A percentile compares a stretch with the other conserved stretches of the same genome.
These are phyloP conservation scores for Diplodia seriata DNA, from an alignment of 2,329 filamentous ascomycete species.

Conservation along the genomic window DNA sequence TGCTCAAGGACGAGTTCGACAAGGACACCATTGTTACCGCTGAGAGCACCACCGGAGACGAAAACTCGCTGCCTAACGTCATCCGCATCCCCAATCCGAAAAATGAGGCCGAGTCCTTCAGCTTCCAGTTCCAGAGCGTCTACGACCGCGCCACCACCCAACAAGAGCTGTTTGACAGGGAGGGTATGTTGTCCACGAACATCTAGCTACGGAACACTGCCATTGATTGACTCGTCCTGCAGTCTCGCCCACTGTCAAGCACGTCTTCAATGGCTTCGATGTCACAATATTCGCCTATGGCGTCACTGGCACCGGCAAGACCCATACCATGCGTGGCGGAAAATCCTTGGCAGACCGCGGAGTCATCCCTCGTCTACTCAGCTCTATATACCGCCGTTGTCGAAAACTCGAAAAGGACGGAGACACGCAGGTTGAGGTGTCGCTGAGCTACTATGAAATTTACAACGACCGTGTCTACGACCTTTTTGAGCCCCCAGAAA, in stretches of 20 bases:
- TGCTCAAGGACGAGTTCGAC: constrained; percentile 84
- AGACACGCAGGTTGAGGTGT: constrained; percentile 73
- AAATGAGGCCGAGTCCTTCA: constrained; percentile 88
- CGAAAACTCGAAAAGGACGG: constrained; percentile 88
- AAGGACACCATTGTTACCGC: constrained; percentile 84
- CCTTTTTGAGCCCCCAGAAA: constrained; percentile 85
- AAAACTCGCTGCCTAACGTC: constrained; percentile 62
- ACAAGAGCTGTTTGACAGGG: constrained; percentile 84
- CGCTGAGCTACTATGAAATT: constrained; percentile 92
- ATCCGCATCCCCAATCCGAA: constrained; percentile 93
- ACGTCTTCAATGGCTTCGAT: constrained; percentile 87
- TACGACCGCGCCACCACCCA: constrained; percentile 83
- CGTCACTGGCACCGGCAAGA: constrained; percentile 92
- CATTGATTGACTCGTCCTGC: constrained; percentile 26
- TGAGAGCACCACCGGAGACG: constrained; percentile 51
- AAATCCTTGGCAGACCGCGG: constrained; percentile 85
- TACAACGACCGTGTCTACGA: constrained; percentile 97
- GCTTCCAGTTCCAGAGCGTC: constrained; percentile 92
- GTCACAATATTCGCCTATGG: constrained; percentile 93
- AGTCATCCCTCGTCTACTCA: constrained; percentile 84
- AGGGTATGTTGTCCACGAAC: constrained; percentile 66
- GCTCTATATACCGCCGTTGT: constrained; percentile 81
- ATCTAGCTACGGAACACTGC: neutral
- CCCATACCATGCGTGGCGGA: constrained; percentile 93
- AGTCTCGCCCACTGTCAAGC: constrained; percentile 90